A percentile compares a stretch with the other conserved stretches of the same genome.
These are phyloP conservation scores for Ceratocystis albifundus DNA, from an alignment of 2,329 filamentous ascomycete species.

Conservation along the genomic window DNA sequence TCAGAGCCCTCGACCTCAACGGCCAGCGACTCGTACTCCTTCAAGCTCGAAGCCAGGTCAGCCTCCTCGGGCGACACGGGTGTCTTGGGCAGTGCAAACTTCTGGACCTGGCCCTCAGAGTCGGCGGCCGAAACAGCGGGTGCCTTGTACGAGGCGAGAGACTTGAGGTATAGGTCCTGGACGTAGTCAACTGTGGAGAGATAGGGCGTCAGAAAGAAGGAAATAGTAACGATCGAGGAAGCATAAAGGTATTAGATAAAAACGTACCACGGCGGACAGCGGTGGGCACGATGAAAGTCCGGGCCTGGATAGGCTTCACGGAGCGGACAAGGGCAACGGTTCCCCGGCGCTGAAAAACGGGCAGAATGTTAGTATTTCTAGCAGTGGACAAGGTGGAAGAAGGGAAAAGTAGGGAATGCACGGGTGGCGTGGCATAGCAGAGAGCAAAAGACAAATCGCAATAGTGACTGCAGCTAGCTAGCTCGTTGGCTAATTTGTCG, in stretches of 20 bases:
- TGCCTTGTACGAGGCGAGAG: conserved; percentile 91
- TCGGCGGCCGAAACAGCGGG: conserved; percentile 73
- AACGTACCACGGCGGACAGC: conserved; percentile 51
- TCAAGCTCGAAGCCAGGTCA: conserved; percentile 81
- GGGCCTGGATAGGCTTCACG: conserved; percentile 40
- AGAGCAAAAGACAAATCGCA: conserved; percentile 7
- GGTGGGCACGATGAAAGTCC: conserved; percentile 50
- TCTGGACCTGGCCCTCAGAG: conserved; percentile 80
- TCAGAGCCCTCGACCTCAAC: conserved; percentile 90
- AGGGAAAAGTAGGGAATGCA: not conserved
- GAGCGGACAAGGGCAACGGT: conserved; percentile 26
- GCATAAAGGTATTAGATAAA: not conserved
- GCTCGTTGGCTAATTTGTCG: not conserved
- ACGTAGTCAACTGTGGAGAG: conserved; percentile 70
- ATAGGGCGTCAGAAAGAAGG: not conserved
- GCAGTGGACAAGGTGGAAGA: not conserved
- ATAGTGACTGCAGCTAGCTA: not conserved
- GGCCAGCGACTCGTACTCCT: conserved; percentile 86
- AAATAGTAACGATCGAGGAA: conserved; percentile 19
- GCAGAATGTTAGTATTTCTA: conserved; percentile 9
- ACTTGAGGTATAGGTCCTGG: conserved; percentile 93
- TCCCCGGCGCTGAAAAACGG: conserved; percentile 15
- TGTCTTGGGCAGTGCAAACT: conserved; percentile 67
- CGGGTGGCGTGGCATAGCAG: not conserved
- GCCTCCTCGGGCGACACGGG: conserved; percentile 86